These are phyloP conservation scores for Aspergillus carbonarius DNA, from an alignment of 2,329 filamentous ascomycete species.

Conservation along the genomic window DNA sequence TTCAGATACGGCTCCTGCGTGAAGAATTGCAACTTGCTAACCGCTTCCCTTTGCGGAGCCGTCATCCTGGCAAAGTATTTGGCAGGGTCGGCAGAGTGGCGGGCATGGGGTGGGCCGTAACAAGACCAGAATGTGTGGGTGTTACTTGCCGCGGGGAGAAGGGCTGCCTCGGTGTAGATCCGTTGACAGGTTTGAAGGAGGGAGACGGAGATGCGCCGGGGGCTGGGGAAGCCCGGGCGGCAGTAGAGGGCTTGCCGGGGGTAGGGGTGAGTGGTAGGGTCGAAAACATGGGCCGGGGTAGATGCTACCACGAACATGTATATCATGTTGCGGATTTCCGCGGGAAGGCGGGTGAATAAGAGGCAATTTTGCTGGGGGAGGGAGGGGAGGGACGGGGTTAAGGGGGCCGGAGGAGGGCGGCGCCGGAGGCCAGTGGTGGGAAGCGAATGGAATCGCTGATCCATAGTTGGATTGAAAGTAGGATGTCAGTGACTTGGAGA, in stretches of 20 bases:
- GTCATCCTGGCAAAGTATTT: not conserved
- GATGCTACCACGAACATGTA: conserved; percentile 43
- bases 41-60: not conserved
- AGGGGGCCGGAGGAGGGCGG: no score
- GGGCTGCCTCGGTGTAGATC: conserved; percentile 46
- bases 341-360: conserved; percentile 47
- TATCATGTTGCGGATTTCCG: conserved; percentile 52
- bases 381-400: no score
- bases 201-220: conserved; percentile 35
- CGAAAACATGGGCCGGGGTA: conserved; percentile 32
- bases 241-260: conserved; percentile 36
- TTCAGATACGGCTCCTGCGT: not conserved
- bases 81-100: not conserved
- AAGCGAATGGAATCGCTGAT: no score
- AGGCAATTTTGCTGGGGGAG: conserved; percentile 10
- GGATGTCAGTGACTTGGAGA: no score
- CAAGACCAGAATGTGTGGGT: conserved; percentile 44
- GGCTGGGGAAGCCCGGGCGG: conserved; percentile 44
- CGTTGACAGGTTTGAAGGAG: conserved; percentile 47
- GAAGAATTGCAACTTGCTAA: not conserved
- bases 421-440: no score
- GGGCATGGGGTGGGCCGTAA: conserved; percentile 32
- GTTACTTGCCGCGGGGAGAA: no score
- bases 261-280: conserved; percentile 33
- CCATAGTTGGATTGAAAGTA: no score